Evolutionary conservation across 345 rosid species (phyloP).

Genomic region (Salix suchowensis): DNA sequence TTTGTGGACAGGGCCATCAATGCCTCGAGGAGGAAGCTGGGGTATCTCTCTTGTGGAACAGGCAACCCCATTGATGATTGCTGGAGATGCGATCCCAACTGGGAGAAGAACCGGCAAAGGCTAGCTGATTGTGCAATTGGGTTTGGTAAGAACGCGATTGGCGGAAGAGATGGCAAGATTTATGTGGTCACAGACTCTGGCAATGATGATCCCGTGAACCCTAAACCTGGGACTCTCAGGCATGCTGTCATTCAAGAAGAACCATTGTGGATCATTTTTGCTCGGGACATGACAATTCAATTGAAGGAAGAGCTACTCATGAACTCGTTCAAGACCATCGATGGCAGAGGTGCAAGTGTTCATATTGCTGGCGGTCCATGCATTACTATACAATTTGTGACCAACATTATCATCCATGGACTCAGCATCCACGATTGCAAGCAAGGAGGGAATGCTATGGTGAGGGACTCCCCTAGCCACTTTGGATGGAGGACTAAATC

Average conservation of each 20-base stretch:
- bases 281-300: conserved; percentile 23
- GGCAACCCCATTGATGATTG: conserved; percentile 32
- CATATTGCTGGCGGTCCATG: conserved; percentile 27
- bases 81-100: conserved; percentile 28
- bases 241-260: conserved; percentile 30
- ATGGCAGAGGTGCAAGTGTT: conserved; percentile 30
- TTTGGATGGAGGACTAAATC: conserved; percentile 32
- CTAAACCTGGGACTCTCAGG: conserved; percentile 25
- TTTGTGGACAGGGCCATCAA: conserved; percentile 20
- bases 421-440: conserved; percentile 27
- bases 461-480: conserved; percentile 28
- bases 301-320: conserved; percentile 27
- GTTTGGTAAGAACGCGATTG: conserved; percentile 28
- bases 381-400: conserved; percentile 25
- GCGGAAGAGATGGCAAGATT: conserved; percentile 24
- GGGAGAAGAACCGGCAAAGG: conserved; percentile 28
- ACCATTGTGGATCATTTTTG: conserved; percentile 30
- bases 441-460: conserved; percentile 27
- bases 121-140: conserved; percentile 29
- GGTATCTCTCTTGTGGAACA: conserved; percentile 22
- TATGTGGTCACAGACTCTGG: conserved; percentile 26
- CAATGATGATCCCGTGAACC: conserved; percentile 19
- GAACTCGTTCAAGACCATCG: conserved; percentile 30
- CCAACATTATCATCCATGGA: conserved; percentile 31
- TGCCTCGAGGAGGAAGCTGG: conserved; percentile 24